Evolutionary conservation across 1,284 basidiomycete species (phyloP), one percentile per base, ranked within the genome.

Genomic region (Rhodotorula sp.): DNA sequence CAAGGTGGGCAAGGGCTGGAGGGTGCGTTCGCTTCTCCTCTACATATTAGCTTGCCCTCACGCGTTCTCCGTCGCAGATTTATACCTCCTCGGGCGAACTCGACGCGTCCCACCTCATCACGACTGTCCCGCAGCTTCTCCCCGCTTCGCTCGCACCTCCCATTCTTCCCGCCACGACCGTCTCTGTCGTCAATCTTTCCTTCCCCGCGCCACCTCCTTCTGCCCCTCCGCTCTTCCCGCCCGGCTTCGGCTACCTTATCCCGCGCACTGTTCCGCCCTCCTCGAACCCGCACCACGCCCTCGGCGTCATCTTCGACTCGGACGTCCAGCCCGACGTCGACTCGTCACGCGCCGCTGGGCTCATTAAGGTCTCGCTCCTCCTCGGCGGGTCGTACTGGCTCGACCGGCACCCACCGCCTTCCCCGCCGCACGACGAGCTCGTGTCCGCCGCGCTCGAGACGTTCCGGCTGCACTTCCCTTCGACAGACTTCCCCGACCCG

Each of bases 201-300:
- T 81, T 82, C 57, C 80, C 90, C 37, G 22, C 46, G 1, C 60
- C 60, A 8, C 12, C 44, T 10, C 13, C 72, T 64, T n/a, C 80
- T 73, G 73, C 68, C 48, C 61, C 79, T 63, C 81, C 81, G 72
- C 71, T 80, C 68, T 81, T 82, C 68, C 82, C 84, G 25, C 67
- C 86, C 22, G 96, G 95, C 0, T 98, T 98, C 81, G 96, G 96
- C 2, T 98, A 96, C 83, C 89, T 99, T 75, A 87, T 97, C 65
- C 94, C 95, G 0, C 89, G 94, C 13, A 87, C 90, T 62, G 67
- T 83, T 78, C 44, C 89, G 81, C 22, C 87, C 87, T 80, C 82
- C 79, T 66, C 76, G 71, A 77, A 76, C 72, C 78, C 76, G 29
- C 71, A 73, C 59, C 81, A 72, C 75, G 83, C 74, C 77, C 82